These are phyloP conservation scores for Akanthomyces uredinophilus DNA, from an alignment of 2,329 filamentous ascomycete species.

Conservation along the genomic window DNA sequence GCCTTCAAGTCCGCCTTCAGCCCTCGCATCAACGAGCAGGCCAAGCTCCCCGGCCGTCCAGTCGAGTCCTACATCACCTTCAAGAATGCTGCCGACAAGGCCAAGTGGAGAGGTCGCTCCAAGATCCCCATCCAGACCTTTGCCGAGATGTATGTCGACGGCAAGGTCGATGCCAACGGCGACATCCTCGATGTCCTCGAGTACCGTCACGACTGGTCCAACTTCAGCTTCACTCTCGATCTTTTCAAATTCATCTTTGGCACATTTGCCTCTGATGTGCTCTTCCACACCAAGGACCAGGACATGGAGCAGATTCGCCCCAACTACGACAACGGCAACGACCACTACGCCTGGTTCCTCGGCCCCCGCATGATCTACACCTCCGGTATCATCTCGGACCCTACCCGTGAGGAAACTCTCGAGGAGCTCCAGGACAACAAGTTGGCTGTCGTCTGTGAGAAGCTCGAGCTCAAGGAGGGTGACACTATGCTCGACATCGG, in stretches of 20 bases:
- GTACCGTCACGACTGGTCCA: constrained; percentile 95
- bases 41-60: constrained; percentile 74
- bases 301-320: constrained; percentile 97
- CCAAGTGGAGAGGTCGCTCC: constrained; percentile 69
- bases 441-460: constrained; percentile 89
- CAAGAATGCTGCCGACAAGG: constrained; percentile 56
- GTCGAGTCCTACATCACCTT: constrained; percentile 89
- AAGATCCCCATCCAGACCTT: constrained; percentile 91
- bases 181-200: constrained; percentile 86
- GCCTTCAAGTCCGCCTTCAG: constrained; percentile 72
- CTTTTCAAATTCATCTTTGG: constrained; percentile 86
- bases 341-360: constrained; percentile 98
- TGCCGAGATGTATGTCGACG: constrained; percentile 96
- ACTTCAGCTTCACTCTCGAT: constrained; percentile 81
- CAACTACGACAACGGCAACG: constrained; percentile 96
- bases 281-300: constrained; percentile 89
- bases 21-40: constrained; percentile 91
- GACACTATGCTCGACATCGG: constrained; percentile 90
- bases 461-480: constrained; percentile 77
- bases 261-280: constrained; percentile 81
- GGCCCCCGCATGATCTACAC: constrained; percentile 99
- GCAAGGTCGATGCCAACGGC: constrained; percentile 91
- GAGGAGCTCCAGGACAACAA: constrained; percentile 99
- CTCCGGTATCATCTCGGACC: constrained; percentile 85
- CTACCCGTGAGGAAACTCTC: constrained; percentile 79